phyloP scores from a whole-genome alignment of 257 asterid species.

The Verbascum thapsus region DNA sequence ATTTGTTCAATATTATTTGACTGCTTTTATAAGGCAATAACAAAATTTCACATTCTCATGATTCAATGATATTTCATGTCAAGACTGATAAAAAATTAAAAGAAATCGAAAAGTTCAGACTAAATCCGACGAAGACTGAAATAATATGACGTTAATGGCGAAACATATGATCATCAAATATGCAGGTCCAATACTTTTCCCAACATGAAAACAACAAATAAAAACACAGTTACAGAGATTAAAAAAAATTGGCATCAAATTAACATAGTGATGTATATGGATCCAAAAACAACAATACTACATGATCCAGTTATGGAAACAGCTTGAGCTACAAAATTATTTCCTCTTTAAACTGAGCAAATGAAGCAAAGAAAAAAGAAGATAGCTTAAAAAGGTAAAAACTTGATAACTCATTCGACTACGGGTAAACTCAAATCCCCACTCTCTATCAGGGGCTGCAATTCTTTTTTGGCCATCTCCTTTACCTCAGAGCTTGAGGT shows the following conservation, averaged over 20 bases:
- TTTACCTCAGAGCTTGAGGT: slow-evolving; percentile 50
- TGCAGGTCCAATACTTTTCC: background rate
- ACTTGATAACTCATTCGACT: slow-evolving; percentile 27
- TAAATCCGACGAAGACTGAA: too few relatives aligned
- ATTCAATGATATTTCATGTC: too few relatives aligned
- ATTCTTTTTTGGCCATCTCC: slow-evolving; percentile 59
- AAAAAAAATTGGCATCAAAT: background rate
- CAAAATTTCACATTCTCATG: too few relatives aligned
- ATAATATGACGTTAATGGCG: too few relatives aligned
- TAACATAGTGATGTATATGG: background rate
- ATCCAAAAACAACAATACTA: background rate
- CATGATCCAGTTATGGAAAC: slow-evolving; percentile 12
- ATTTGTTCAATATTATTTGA: too few relatives aligned
- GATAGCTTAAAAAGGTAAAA: background rate
- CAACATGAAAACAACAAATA: background rate
- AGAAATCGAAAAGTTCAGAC: too few relatives aligned
- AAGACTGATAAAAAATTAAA: too few relatives aligned
- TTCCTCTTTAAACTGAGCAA: slow-evolving; percentile 5
- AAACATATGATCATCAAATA: background rate
- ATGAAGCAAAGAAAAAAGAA: slow-evolving; percentile 10
- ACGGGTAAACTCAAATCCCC: slow-evolving; percentile 57
- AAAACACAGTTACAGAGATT: too few relatives aligned
- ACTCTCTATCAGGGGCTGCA: slow-evolving; percentile 62
- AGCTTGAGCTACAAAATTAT: slow-evolving; percentile 35
- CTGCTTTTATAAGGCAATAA: too few relatives aligned